Conservation (phyloP, 1,139 yeast species). For the Suhomyces wounanorum region DNA sequence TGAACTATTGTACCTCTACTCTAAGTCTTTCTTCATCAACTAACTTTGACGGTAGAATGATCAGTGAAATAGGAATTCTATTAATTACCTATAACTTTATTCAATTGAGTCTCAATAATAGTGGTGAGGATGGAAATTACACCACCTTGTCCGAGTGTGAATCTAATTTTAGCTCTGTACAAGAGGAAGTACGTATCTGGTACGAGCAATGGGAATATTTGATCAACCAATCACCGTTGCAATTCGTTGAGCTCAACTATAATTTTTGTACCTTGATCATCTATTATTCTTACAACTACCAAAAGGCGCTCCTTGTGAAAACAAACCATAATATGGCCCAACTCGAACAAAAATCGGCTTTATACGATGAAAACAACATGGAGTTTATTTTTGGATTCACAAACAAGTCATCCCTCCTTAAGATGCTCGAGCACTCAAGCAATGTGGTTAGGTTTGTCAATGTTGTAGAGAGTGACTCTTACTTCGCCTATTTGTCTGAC, state of each 20-base stretch:
- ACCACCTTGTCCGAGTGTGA: conserved; percentile 27
- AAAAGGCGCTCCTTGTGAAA: conserved; percentile 17
- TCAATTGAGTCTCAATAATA: conserved; percentile 38
- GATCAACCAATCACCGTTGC: conserved; percentile 72
- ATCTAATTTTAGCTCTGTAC: conserved; percentile 25
- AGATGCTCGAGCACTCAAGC: conserved; percentile 38
- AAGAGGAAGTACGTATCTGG: conserved; percentile 56
- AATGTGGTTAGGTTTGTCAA: conserved; percentile 44
- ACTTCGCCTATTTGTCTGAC: conserved; percentile 69
- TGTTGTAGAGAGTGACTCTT: conserved; percentile 55
- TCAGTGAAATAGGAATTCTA: conserved; percentile 72
- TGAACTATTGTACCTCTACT: conserved; percentile 63
- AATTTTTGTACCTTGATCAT: conserved; percentile 64
- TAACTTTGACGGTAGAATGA: conserved; percentile 82
- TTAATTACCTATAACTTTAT: conserved; percentile 63
- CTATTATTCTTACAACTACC: conserved; percentile 35
- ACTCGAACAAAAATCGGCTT: conserved; percentile 5
- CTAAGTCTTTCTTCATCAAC: conserved; percentile 66
- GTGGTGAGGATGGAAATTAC: conserved; percentile 11
- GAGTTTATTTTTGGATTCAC: conserved; percentile 25
- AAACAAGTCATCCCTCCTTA: conserved; percentile 23
- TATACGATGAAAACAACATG: conserved; percentile 30
- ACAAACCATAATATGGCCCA: conserved; percentile 4
- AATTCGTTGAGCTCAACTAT: conserved; percentile 74
- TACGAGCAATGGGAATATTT: conserved; percentile 70